These are phyloP conservation scores for Cucurbita maxima DNA, from an alignment of 306 rosid species.

Conservation along the genomic window DNA sequence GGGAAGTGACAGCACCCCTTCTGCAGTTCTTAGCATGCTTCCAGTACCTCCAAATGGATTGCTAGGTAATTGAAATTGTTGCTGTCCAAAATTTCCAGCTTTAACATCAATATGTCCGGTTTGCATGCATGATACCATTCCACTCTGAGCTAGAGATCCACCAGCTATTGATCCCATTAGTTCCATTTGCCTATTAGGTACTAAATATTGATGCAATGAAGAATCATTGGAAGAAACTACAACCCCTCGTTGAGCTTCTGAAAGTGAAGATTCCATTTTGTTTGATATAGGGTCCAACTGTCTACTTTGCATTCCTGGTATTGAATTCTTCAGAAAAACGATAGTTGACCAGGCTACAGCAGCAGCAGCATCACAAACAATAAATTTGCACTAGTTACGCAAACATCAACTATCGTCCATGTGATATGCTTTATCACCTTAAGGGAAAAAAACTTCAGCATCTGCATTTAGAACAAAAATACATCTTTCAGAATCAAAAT, in stretches of 20 bases:
- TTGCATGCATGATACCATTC: slow-evolving; percentile 19
- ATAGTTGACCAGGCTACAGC: slow-evolving; percentile 39
- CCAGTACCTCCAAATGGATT: slow-evolving; percentile 31
- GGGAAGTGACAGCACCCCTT: slow-evolving; percentile 25
- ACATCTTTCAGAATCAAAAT: not conserved
- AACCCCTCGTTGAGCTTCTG: slow-evolving; percentile 35
- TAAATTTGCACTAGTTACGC: not conserved
- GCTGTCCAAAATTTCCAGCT: slow-evolving; percentile 15
- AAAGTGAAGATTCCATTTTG: slow-evolving; percentile 34
- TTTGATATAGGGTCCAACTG: slow-evolving; percentile 39
- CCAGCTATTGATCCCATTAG: slow-evolving; percentile 21
- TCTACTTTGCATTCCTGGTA: slow-evolving; percentile 41
- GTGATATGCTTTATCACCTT: not conserved
- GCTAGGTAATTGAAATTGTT: slow-evolving; percentile 15
- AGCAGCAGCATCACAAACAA: too few relatives aligned
- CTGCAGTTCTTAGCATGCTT: slow-evolving; percentile 12
- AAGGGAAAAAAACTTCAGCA: not conserved
- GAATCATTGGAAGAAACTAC: slow-evolving; percentile 28
- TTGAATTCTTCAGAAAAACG: slow-evolving; percentile 34
- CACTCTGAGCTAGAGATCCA: slow-evolving; percentile 25
- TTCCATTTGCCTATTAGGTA: slow-evolving; percentile 23
- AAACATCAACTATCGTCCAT: not conserved
- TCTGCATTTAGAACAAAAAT: not conserved
- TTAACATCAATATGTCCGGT: slow-evolving; percentile 25
- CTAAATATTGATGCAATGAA: slow-evolving; percentile 25